Evolutionary conservation across 192 early-diverging fungal genomes (phyloP).

Genomic region (Rhizoclosmatium globosum): DNA sequence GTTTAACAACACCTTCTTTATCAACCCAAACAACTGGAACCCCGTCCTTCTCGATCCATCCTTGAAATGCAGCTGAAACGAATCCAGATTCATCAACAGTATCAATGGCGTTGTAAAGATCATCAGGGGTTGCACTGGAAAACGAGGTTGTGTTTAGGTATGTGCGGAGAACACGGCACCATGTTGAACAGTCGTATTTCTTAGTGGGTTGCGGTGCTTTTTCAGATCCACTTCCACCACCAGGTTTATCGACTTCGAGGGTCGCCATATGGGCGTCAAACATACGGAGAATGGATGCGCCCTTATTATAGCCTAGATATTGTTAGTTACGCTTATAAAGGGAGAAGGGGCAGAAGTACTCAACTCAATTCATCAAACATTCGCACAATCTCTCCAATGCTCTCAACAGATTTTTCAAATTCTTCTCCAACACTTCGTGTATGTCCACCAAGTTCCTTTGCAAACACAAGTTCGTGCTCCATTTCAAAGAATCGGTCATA

Average conservation of each 20-base stretch:
- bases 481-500: slow-evolving; percentile 37
- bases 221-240: too few species aligned
- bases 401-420: background rate
- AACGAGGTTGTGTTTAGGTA: slow-evolving; percentile 13
- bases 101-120: slow-evolving; percentile 16
- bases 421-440: slow-evolving; percentile 14
- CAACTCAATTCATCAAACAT: slow-evolving; percentile 42
- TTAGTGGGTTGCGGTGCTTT: too few species aligned
- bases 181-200: slow-evolving; percentile 17
- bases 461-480: slow-evolving; percentile 25
- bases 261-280: slow-evolving; percentile 22
- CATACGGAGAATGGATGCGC: slow-evolving; percentile 42
- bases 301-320: slow-evolving; percentile 36
- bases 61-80: slow-evolving; percentile 15
- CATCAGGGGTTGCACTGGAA: background rate
- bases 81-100: slow-evolving; percentile 19
- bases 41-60: slow-evolving; percentile 30
- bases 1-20: slow-evolving; percentile 15
- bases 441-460: slow-evolving; percentile 13
- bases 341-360: background rate
- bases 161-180: slow-evolving; percentile 26
- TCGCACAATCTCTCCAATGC: background rate
- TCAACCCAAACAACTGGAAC: slow-evolving; percentile 26
- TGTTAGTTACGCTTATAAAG: too few species aligned
- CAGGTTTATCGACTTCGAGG: background rate